Evolutionary conservation across 176 grass and related monocot genomes (phyloP), one percentile per base, ranked within the genome.

Genomic region (Lolium perenne): DNA sequence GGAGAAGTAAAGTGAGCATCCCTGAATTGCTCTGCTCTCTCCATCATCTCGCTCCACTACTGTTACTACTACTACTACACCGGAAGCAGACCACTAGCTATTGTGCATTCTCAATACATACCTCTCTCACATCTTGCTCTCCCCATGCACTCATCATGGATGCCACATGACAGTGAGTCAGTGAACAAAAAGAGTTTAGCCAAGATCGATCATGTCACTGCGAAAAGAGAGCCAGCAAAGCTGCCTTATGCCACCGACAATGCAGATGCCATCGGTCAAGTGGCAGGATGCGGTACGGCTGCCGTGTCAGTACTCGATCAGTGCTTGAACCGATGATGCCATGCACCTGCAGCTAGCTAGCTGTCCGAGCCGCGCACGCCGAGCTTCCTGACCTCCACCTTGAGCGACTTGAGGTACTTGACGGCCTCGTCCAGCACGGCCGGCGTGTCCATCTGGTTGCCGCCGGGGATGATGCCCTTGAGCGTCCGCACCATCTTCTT

Each of bases 401-500:
- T 95, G 32, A 93, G 91, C 4, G 88, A 91, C 83, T 95, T 95
- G 83, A 95, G 88, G 79, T 95, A 95, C 21, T 81, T 56, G 4
- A 93, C 89, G 21, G 94, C 94, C 80, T 93, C 94, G 70, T 95
- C 91, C 7, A 95, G 91, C 38, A 91, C 88, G 8, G 91, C 88
- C 10, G 94, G 88, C 23, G 94, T 93, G 83, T 93, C 94, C 94
- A 95, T 91, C 74, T 82, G 80, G 57, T 87, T 82, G n/a, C 91
- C 91, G 38, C 94, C 94, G 56, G 94, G 94, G 74, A 95, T 75
- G 53, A 95, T 91, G 35, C 89, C 92, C 72, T 89, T 85, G 17
- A 94, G 86, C 29, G 89, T 89, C 69, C 89, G 86, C 53, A 94
- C 84, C 92, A 94, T 94, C 87, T 89, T 94, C 84, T 89, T 94